Evolutionary conservation across 768 basidiomycete genomes (phyloP).

Genomic region (Gelatoporia subvermispora): DNA sequence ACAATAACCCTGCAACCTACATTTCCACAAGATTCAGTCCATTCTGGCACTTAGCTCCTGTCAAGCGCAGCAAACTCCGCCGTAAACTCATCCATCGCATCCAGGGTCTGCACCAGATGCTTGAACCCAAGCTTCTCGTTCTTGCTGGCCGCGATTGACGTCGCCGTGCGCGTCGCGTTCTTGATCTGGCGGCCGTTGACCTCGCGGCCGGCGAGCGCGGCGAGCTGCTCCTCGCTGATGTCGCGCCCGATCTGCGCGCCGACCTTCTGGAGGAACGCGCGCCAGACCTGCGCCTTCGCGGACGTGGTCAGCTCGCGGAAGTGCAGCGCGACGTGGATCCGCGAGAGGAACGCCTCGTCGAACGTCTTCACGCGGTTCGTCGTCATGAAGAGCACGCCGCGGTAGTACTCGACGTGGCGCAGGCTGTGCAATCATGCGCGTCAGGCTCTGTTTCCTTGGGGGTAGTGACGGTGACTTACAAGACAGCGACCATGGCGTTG

Average conservation of each 20-base stretch:
- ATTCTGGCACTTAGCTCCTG: no score
- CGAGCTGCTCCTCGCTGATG: conserved; percentile 36
- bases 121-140: conserved; percentile 38
- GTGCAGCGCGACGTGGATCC: conserved; percentile 39
- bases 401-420: conserved; percentile 17
- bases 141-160: conserved; percentile 48
- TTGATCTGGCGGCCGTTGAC: conserved; percentile 68
- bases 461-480: conserved; percentile 13
- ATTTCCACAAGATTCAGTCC: no score
- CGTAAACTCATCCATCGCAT: conserved; percentile 50
- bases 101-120: conserved; percentile 54
- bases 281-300: conserved; percentile 58
- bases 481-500: conserved; percentile 72
- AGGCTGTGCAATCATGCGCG: background rate
- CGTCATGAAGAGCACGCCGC: conserved; percentile 35
- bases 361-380: conserved; percentile 35
- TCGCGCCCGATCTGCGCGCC: conserved; percentile 10
- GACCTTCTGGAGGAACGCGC: conserved; percentile 49
- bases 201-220: conserved; percentile 40
- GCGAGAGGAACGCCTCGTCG: conserved; percentile 31
- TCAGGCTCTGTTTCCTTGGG: background rate
- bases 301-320: conserved; percentile 51
- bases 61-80: conserved; percentile 13
- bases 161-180: conserved; percentile 61
- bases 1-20: no score